Base-by-base conservation (phyloP, 176 grass and related monocot genomes). In the Rhynchospora breviuscula region DNA sequence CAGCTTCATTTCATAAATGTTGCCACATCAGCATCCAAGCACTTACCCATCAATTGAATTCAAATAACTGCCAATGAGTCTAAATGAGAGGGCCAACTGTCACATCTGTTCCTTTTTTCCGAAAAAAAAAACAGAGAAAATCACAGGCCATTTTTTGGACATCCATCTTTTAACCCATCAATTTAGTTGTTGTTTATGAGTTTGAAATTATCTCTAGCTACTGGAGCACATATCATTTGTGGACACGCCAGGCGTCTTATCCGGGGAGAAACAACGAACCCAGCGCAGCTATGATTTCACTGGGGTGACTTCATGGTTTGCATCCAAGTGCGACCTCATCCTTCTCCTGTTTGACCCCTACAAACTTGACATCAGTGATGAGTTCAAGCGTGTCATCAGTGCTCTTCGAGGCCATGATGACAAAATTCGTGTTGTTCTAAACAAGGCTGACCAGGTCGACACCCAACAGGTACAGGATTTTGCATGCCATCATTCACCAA, bases 181-280 rank as follows among this genome's bases (percentile, higher is more conserved):
- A 71, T 19, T 71, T 25, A 15, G 72, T 76, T 76, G 40, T 23
- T 81, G 26, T 66, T 81, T 52, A 49, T 25, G 22, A 54, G 22
- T 76, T 76, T 21, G 53, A 76, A 76, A 25, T 81, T 66, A 60
- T 80, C 35, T 80, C 15, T 63, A 97, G 94, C 33, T 97, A 87
- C 67, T 97, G 76, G 91, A 97, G 74, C 91, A 97, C 46, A 88
- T 93, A 59, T 87, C 91, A 54, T 97, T 97, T 82, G 94, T 97
- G 45, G 94, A 97, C 26, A 93, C 91, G 10, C 94, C 94, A 19
- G 94, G 94, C n/a, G 89, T 97, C 60, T 43, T 94, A 33, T 91
- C 92, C 29, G 92, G 92, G 12, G 89, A 94, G 82, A 94, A 94
- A 33, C 92, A 94, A 86, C 52, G 85, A 9, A 94, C 92, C 0